phyloP scores from a whole-genome alignment of 768 basidiomycete species.

The Phylloporus sp. region DNA sequence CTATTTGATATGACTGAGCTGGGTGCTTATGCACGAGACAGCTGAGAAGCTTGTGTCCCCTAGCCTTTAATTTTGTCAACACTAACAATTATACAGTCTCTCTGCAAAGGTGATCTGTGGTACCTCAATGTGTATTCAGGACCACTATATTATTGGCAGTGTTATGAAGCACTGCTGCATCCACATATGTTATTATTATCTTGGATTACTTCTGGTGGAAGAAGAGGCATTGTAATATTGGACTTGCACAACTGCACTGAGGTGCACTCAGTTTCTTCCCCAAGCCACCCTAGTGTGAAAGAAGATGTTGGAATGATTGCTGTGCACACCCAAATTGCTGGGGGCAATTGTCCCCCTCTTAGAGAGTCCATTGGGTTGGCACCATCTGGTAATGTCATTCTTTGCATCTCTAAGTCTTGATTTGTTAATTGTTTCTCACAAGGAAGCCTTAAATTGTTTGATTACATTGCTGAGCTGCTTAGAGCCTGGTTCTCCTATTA shows the following conservation, averaged over 20 bases:
- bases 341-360: slow-evolving; percentile 46
- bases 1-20: slow-evolving; percentile 46
- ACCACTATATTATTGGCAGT: slow-evolving; percentile 73
- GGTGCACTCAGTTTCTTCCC: slow-evolving; percentile 78
- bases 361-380: slow-evolving; percentile 88
- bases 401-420: not conserved
- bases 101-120: slow-evolving; percentile 82
- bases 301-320: slow-evolving; percentile 88
- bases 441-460: slow-evolving; percentile 75
- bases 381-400: slow-evolving; percentile 67
- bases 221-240: slow-evolving; percentile 78
- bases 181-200: slow-evolving; percentile 78
- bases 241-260: slow-evolving; percentile 84
- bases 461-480: slow-evolving; percentile 46
- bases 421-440: slow-evolving; percentile 26
- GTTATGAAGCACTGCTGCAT: slow-evolving; percentile 77
- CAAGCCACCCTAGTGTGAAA: slow-evolving; percentile 70
- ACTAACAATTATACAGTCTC: slow-evolving; percentile 52
- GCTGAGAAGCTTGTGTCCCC: slow-evolving; percentile 38
- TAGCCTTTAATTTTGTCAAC: not conserved
- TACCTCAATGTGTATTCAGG: slow-evolving; percentile 88
- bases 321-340: slow-evolving; percentile 53
- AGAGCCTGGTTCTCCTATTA: slow-evolving; percentile 40
- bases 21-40: slow-evolving; percentile 37
- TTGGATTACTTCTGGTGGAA: slow-evolving; percentile 81